Percentiles rank a stretch among this genome's conserved stretches.
Evolutionary conservation across 1,284 basidiomycete genomes (phyloP).

Genomic region (Ganoderma leucocontextum): DNA sequence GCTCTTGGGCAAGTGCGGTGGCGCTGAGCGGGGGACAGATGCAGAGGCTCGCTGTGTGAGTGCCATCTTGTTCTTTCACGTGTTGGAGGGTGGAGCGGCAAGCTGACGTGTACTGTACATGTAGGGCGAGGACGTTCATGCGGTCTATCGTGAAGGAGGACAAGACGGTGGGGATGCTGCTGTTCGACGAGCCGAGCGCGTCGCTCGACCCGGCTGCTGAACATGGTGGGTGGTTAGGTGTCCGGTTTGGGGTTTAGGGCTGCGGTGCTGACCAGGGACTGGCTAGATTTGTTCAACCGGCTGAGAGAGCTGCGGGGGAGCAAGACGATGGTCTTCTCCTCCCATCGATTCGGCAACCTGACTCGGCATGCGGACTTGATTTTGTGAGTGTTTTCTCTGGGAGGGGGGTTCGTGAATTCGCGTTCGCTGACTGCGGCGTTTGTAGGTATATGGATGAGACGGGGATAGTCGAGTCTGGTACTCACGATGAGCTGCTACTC

Average conservation of each 20-base stretch:
- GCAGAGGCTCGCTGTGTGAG: slow-evolving; percentile 79
- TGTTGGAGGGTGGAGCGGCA: no score
- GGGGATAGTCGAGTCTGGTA: slow-evolving; percentile 58
- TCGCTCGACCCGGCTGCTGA: slow-evolving; percentile 79
- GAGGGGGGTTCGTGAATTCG: neutral
- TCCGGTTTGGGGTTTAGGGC: no score
- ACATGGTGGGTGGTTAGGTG: slow-evolving; percentile 54
- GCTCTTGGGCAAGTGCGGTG: slow-evolving; percentile 40
- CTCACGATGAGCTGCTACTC: slow-evolving; percentile 56
- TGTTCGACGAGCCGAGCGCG: slow-evolving; percentile 83
- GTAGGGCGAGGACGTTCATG: slow-evolving; percentile 81
- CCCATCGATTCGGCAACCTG: slow-evolving; percentile 74
- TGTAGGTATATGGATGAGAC: slow-evolving; percentile 69
- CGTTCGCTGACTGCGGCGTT: neutral
- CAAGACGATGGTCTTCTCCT: slow-evolving; percentile 76
- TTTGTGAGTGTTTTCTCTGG: slow-evolving; percentile 48
- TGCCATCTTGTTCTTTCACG: slow-evolving; percentile 18
- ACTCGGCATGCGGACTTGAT: slow-evolving; percentile 72
- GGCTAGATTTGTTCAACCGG: slow-evolving; percentile 62
- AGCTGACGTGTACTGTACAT: neutral
- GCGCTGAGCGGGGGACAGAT: slow-evolving; percentile 77
- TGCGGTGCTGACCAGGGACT: neutral
- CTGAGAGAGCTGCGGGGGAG: slow-evolving; percentile 59
- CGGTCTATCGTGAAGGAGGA: slow-evolving; percentile 65
- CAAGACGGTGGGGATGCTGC: slow-evolving; percentile 62